Evolutionary conservation across 768 basidiomycete species (phyloP), one percentile per base, ranked within the genome.

Genomic region (Amanita molliuscula): DNA sequence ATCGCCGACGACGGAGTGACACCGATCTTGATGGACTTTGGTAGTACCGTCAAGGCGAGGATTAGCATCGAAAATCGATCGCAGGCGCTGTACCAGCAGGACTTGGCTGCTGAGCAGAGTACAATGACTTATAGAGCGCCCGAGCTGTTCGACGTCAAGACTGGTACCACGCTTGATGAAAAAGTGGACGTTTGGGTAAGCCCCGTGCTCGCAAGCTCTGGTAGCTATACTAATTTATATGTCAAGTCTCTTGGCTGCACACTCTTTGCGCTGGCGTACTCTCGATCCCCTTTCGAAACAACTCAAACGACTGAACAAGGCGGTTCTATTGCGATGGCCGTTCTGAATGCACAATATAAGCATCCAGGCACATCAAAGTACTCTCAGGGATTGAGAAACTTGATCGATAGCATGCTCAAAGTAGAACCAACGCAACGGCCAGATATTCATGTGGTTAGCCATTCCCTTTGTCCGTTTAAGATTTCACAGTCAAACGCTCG

Each of bases 61-160:
- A 79, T 98, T 51, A 73, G 70, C 21, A 76, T 98, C 51, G 79
- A 86, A 53, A 91, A 79, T 51, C 77, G 96, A 21, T 82, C 84
- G 21, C 85, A 92, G 62, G 96, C 96, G 0, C 65, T 99, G 41
- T 59, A 87, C 15, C 92, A 97, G 57, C 96, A 98, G 79, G 96
- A 99, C 63, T 81, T 95, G 55, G 96, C 96, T 2, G 92, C 91
- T 15, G 96, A 99, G 65, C 94, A 95, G 65, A 95, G 92, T 56
- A 92, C 93, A 10, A 98, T 99, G 96, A 89, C 96, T 0, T 99
- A 95, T 59, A 83, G 96, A 16, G 94, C 96, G 1, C 96, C 96
- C 0, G 96, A 99, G 61, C 72, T 99, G 18, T 99, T 97, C 62
- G 96, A 99, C 58, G 94, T 96, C 50, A 95, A 95, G 63, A 97